Evolutionary conservation across 176 grass and related monocot genomes (phyloP).

Genomic region (Saccharum officinarum): DNA sequence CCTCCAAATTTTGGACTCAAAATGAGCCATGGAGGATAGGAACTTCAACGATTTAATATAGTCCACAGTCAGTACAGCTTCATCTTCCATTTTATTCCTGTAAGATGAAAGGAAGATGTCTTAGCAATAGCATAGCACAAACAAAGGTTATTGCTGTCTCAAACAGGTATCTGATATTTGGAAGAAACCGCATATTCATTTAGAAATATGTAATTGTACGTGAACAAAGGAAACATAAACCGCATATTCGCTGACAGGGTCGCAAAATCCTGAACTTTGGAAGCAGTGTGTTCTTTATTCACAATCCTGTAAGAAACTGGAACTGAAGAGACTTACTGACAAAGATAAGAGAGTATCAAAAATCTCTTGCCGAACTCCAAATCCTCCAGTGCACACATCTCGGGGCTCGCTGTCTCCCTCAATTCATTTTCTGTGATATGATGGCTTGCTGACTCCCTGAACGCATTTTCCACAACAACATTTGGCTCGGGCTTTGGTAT

Average conservation of each 20-base stretch:
- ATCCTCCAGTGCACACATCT: slow-evolving; percentile 46
- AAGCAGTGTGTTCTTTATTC: slow-evolving; percentile 13
- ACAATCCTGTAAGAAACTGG: background rate
- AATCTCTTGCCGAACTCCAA: slow-evolving; percentile 45
- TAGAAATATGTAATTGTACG: background rate
- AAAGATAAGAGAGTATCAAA: slow-evolving; percentile 19
- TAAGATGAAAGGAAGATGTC: slow-evolving; percentile 24
- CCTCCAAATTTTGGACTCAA: slow-evolving; percentile 51
- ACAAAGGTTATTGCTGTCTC: background rate
- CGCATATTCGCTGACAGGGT: background rate
- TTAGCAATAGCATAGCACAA: slow-evolving; percentile 5
- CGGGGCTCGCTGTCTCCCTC: background rate
- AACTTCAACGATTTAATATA: slow-evolving; percentile 46
- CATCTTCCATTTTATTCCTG: slow-evolving; percentile 54
- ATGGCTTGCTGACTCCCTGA: background rate
- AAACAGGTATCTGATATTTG: background rate
- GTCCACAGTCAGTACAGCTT: background rate
- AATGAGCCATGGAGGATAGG: slow-evolving; percentile 38
- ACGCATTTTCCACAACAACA: background rate
- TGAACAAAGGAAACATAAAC: background rate
- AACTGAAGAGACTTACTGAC: slow-evolving; percentile 34
- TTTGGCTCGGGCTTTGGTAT: background rate
- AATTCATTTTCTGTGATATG: background rate
- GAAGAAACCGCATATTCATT: background rate
- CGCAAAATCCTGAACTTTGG: background rate